Evolutionary conservation across 106 monocot genomes (phyloP).

Genomic region (Triglochin maritima): DNA sequence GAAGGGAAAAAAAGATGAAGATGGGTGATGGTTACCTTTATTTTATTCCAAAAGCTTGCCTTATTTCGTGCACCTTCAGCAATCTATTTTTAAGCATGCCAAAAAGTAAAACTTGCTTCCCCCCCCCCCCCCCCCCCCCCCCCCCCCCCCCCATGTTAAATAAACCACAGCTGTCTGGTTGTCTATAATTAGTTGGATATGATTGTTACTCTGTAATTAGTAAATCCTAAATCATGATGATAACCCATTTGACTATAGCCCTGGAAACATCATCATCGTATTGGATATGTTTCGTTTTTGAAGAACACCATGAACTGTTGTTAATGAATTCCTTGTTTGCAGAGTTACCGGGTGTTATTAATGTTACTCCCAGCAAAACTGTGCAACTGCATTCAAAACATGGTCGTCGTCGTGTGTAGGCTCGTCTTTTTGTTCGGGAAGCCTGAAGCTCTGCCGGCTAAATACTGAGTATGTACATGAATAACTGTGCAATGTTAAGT

Average conservation of each 20-base stretch:
- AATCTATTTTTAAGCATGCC: too few relatives aligned
- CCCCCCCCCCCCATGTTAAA: too few relatives aligned
- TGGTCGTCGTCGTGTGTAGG: background rate
- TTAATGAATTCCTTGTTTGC: constrained; percentile 7
- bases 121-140: too few relatives aligned
- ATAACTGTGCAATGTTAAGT: too few relatives aligned
- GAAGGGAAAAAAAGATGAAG: too few relatives aligned
- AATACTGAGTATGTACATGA: too few relatives aligned
- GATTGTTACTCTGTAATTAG: background rate
- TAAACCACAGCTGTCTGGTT: background rate
- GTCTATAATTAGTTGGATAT: background rate
- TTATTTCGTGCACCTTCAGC: too few relatives aligned
- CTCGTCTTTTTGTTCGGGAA: too few relatives aligned
- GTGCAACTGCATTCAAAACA: constrained; percentile 22
- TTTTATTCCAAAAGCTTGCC: too few relatives aligned
- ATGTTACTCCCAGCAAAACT: constrained; percentile 25
- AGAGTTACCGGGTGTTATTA: constrained; percentile 62
- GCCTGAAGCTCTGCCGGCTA: too few relatives aligned
- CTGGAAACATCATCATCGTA: background rate
- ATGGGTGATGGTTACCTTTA: too few relatives aligned
- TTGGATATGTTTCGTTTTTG: background rate
- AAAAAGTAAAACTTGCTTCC: too few relatives aligned
- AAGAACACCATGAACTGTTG: background rate
- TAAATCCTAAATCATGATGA: background rate
- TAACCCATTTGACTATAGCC: background rate